Evolutionary conservation across 192 early-diverging fungal species (phyloP), one percentile per base, ranked within the genome.

Genomic region (Radiomyces spectabilis): DNA sequence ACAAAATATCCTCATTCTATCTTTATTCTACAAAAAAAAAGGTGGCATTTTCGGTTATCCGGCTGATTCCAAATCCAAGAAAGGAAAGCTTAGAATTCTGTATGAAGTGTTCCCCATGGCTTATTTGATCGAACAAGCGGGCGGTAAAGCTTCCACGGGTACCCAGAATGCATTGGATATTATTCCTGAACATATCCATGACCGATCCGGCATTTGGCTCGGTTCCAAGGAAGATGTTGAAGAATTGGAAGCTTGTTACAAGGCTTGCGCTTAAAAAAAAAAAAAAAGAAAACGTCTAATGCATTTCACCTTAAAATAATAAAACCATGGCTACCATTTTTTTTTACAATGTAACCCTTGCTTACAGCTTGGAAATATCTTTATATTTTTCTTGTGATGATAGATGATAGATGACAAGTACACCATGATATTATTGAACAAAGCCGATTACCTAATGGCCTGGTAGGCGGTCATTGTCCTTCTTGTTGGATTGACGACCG

Each of bases 101-200:
- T 98, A 98, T 73, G 96, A 98, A 77, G 90, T 91, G 66, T 98
- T 95, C 80, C 96, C 94, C n/a, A 98, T 98, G 96, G 84, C 93
- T 0, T 88, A 85, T 53, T 69, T 98, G 39, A 74, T 91, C 40
- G 96, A 98, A 68, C 87, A 95, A 61, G 92, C 93, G n/a, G 96
- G 96, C 38, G 96, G 96, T 42, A 88, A 84, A 58, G 87, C 96
- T 9, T 82, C 79, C 21, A 95, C 88, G 12, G 96, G 96, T 43
- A 73, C 60, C 27, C 61, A 79, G 68, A 72, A 89, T 39, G 86
- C 92, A 67, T 70, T 98, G 31, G 94, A 95, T 63, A 69, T 95
- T 18, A 76, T 86, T 41, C 96, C 96, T 37, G 74, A 83, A 39
- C 71, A 81, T 48, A 90, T 98, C 48, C 95, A 98, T 73, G 84